phyloP scores from a whole-genome alignment of 495 filamentous ascomycete species.

The Penicillium canescens region DNA sequence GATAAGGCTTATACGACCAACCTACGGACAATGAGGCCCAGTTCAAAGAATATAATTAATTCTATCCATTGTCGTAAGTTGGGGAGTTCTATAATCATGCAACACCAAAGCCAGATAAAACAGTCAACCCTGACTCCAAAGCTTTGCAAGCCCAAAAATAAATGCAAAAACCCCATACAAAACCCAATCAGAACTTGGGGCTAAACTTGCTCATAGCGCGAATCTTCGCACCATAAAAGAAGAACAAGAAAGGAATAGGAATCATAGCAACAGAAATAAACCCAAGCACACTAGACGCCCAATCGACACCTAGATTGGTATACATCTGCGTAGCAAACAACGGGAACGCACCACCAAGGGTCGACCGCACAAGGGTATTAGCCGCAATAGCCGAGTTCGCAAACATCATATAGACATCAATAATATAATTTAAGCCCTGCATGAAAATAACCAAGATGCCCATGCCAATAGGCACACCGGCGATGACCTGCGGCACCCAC shows the following conservation, averaged over 20 bases:
- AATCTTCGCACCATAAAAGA: conserved; percentile 65
- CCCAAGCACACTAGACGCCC: conserved; percentile 65
- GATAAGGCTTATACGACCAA: no score
- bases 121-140: not conserved
- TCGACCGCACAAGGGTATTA: conserved; percentile 65
- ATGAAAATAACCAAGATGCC: conserved; percentile 60
- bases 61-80: no score
- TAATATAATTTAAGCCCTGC: conserved; percentile 62
- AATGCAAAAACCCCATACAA: not conserved
- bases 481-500: conserved; percentile 52
- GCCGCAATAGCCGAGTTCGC: conserved; percentile 65
- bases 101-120: not conserved
- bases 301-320: conserved; percentile 60
- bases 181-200: conserved; percentile 36
- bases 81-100: not conserved
- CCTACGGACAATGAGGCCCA: no score
- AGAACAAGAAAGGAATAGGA: conserved; percentile 72
- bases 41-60: no score
- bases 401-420: conserved; percentile 62
- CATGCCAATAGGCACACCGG: conserved; percentile 51
- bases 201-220: conserved; percentile 51
- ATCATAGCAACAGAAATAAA: conserved; percentile 64
- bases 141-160: not conserved
- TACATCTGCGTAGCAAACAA: conserved; percentile 65
- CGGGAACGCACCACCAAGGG: conserved; percentile 66